These are phyloP conservation scores for Asclepias syriaca DNA, from an alignment of 257 asterid species.

Conservation along the genomic window DNA sequence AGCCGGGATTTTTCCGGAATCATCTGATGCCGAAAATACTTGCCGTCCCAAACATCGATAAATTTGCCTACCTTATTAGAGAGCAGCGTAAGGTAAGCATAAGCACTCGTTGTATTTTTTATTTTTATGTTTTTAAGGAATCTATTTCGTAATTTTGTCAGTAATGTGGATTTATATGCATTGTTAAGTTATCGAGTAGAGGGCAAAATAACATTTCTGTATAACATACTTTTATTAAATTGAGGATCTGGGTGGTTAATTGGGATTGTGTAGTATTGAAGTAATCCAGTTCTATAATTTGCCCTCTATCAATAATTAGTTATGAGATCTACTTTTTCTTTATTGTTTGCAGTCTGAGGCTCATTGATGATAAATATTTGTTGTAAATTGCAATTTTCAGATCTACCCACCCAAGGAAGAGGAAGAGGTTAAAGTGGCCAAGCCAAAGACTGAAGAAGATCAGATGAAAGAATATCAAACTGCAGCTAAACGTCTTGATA, in stretches of 20 bases:
- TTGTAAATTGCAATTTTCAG: slow-evolving; percentile 31
- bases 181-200: background rate
- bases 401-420: slow-evolving; percentile 73
- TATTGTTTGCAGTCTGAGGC: slow-evolving; percentile 1
- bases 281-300: background rate
- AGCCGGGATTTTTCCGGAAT: slow-evolving; percentile 91
- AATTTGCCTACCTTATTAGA: slow-evolving; percentile 59
- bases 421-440: slow-evolving; percentile 69
- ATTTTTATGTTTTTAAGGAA: background rate
- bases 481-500: slow-evolving; percentile 80
- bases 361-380: background rate
- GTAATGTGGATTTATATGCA: background rate
- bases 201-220: background rate
- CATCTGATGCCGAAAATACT: slow-evolving; percentile 93
- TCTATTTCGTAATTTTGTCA: background rate
- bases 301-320: too few species aligned
- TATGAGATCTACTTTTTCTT: background rate
- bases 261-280: background rate
- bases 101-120: background rate
- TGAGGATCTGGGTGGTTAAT: background rate
- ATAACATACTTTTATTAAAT: background rate
- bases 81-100: slow-evolving; percentile 79
- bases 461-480: slow-evolving; percentile 64
- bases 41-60: slow-evolving; percentile 88
- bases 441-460: slow-evolving; percentile 49